phyloP scores from a whole-genome alignment of 495 filamentous ascomycete genomes.

The Penicillium cosmopolitanum region DNA sequence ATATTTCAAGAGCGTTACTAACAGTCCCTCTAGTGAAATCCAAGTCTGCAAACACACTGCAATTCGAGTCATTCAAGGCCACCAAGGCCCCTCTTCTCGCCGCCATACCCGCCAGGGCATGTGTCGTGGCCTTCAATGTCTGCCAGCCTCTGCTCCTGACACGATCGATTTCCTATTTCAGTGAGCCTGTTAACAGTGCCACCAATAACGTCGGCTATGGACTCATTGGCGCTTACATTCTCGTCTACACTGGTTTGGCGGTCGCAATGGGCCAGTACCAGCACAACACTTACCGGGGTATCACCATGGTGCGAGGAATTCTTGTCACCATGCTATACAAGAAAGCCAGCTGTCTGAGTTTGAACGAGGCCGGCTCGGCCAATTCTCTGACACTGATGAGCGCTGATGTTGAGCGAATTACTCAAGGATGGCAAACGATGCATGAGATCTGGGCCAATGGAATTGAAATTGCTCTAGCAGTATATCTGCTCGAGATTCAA shows the following conservation, averaged over 20 bases:
- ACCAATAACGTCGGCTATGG: constrained; percentile 61
- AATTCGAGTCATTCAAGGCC: constrained; percentile 47
- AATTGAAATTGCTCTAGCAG: constrained; percentile 62
- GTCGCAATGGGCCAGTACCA: constrained; percentile 53
- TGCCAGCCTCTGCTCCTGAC: constrained; percentile 68
- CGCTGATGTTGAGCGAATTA: constrained; percentile 62
- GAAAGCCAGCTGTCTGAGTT: constrained; percentile 46
- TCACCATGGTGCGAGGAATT: constrained; percentile 63
- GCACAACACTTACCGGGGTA: constrained; percentile 59
- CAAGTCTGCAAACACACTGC: constrained; percentile 46
- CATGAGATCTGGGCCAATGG: constrained; percentile 64
- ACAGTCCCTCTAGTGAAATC: constrained; percentile 27
- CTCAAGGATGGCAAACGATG: constrained; percentile 48
- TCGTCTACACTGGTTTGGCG: constrained; percentile 65
- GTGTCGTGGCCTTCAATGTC: constrained; percentile 61
- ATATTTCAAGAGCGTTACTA: constrained; percentile 19
- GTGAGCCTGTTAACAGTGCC: constrained; percentile 39
- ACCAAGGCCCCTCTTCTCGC: constrained; percentile 51
- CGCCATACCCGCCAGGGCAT: constrained; percentile 55
- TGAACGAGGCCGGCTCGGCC: constrained; percentile 51
- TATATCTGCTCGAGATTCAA: constrained; percentile 59
- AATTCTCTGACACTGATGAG: constrained; percentile 64
- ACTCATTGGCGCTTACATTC: constrained; percentile 63
- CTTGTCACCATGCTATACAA: constrained; percentile 61
- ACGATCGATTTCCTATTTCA: constrained; percentile 51